Base-by-base conservation (phyloP, 1,284 basidiomycete species). In the Ceratobasidium sp. region DNA sequence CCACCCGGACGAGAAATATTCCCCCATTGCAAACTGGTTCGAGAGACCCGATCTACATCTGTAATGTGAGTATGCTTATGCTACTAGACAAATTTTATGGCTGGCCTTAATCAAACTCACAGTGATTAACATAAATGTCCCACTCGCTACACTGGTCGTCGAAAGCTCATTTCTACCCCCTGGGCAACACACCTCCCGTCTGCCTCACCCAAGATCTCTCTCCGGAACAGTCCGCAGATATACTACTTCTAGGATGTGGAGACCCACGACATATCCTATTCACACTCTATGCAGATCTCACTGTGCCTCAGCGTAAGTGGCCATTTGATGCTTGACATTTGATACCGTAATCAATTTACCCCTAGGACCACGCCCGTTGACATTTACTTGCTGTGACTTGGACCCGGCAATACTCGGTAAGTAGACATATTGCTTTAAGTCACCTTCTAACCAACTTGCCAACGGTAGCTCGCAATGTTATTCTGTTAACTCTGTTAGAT, bases 371-470 rank as follows among this genome's bases (percentile, higher is more conserved):
- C 85, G 87, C n/a, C 81, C 77, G 15, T 78, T 90, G 17, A 89
- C 90, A 78, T 84, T 91, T 75, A 90, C 90, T 0, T 91, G 90
- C 76, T 89, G 87, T 76, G 90, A 91, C 81, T 78, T 57, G 22
- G 54, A 57, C 11, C 54, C 54, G 54, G 54, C 25, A 57, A 29
- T 57, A 3, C 54, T 57, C 17, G 54, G 46, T 49, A 15, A 13
- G 13, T 49, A 29, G 25, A 29, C 46, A 15, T 17, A 1, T 49
- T 49, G 81, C 90, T n/a, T 89, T 90, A 89, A 15, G 19, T 4
- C 13, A 49, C 8, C 15, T 11, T 40, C 5, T 40, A 40, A 49
- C 46, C 15, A 49, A 49, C 4, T 15, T 49, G 46, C 19, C 34
- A 4, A 19, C 32, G n/a, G 8, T 22, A 70, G 68, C 68, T 22